Conservation (phyloP, 106 monocot genomes). For the Posidonia australis region DNA sequence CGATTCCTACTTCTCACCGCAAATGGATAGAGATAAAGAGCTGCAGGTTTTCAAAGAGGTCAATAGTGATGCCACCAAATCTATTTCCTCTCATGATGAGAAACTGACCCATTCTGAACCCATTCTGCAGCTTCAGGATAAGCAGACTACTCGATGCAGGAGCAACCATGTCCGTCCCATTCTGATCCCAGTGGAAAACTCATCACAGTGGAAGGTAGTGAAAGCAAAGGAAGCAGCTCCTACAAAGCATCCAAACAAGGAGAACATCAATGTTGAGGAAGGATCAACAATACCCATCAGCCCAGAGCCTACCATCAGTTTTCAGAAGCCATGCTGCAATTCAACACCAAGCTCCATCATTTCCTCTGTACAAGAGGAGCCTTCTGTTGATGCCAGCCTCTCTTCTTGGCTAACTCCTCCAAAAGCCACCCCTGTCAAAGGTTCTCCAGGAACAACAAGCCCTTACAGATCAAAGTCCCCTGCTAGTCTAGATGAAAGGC, state of each 20-base stretch:
- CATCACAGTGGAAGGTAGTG: constrained; percentile 53
- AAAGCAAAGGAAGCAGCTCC: constrained; percentile 15
- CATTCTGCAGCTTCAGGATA: background rate
- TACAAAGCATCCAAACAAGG: constrained; percentile 23
- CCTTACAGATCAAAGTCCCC: constrained; percentile 23
- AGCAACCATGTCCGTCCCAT: constrained; percentile 48
- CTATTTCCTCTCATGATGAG: constrained; percentile 6
- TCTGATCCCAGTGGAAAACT: constrained; percentile 65
- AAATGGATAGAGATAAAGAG: constrained; percentile 32
- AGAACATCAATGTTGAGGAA: constrained; percentile 24
- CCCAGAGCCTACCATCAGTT: constrained; percentile 18
- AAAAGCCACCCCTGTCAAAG: constrained; percentile 4
- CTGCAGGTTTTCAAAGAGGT: constrained; percentile 21
- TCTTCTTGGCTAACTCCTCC: constrained; percentile 59
- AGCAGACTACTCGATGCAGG: constrained; percentile 24
- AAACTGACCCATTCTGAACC: too few relatives aligned
- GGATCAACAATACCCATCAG: background rate
- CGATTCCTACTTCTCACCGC: constrained; percentile 62
- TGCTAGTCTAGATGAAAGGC: constrained; percentile 45
- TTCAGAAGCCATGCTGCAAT: background rate
- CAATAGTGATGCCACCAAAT: constrained; percentile 13
- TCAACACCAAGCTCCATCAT: constrained; percentile 6
- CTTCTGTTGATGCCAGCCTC: constrained; percentile 75
- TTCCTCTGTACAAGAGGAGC: background rate
- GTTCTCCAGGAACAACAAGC: constrained; percentile 19